These are phyloP conservation scores for Yarrowia porcina DNA, from an alignment of 805 yeast species.

Conservation along the genomic window DNA sequence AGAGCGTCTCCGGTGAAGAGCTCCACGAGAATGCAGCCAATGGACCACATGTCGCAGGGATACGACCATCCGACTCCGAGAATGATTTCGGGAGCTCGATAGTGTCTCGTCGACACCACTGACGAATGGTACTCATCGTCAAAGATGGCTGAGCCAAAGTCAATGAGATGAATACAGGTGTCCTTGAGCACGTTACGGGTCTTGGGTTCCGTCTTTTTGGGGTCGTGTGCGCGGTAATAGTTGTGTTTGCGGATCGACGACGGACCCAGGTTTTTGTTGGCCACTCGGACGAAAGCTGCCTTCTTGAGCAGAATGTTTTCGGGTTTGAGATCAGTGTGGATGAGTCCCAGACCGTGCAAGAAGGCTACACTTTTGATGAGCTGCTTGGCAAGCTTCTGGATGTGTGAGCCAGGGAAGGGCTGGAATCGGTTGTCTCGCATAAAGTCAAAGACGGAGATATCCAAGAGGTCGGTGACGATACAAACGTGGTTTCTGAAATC, in stretches of 20 bases:
- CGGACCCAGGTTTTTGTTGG: slow-evolving; percentile 26
- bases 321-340: slow-evolving; percentile 96
- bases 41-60: slow-evolving; percentile 96
- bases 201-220: slow-evolving; percentile 36
- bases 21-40: slow-evolving; percentile 91
- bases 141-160: slow-evolving; percentile 96
- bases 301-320: slow-evolving; percentile 79
- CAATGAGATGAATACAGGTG: slow-evolving; percentile 85
- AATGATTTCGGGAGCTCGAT: slow-evolving; percentile 95
- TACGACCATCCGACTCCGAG: slow-evolving; percentile 95
- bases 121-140: slow-evolving; percentile 90
- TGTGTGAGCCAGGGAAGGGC: slow-evolving; percentile 93
- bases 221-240: slow-evolving; percentile 21
- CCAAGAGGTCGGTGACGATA: slow-evolving; percentile 82
- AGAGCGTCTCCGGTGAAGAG: slow-evolving; percentile 90
- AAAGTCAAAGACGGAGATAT: slow-evolving; percentile 85
- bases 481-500: slow-evolving; percentile 93
- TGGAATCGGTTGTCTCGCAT: slow-evolving; percentile 76
- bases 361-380: slow-evolving; percentile 80
- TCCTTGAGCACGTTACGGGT: slow-evolving; percentile 55
- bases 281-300: slow-evolving; percentile 45
- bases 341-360: slow-evolving; percentile 81
- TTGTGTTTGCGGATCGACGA: slow-evolving; percentile 25
- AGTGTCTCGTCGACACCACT: slow-evolving; percentile 91
- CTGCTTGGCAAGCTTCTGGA: slow-evolving; percentile 85